Base-by-base conservation (phyloP, 108 stramenopile genomes). In the Pseudonitzschia pungens region DNA sequence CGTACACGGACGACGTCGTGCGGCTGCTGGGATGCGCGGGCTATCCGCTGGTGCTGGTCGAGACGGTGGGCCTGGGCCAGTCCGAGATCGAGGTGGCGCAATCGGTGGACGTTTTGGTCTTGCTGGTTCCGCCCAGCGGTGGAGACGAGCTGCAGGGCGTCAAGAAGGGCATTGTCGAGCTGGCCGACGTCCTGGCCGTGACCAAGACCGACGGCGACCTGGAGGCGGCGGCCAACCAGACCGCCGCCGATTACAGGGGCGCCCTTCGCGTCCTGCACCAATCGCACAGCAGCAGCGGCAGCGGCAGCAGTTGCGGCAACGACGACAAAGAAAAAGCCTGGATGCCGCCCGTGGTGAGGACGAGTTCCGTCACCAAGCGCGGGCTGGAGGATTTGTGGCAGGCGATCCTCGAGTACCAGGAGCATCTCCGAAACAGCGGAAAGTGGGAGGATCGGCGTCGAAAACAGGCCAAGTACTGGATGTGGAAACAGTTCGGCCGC, bases 131-230 rank as follows among this genome's bases (percentile, higher is more conserved):
- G 33, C 99, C 99, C 0, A 97, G 88, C 10, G 95, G 97, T 28
- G 99, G 99, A n/a, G 99, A 99, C 78, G 95, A 87, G 59, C 69
- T 96, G 58, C 96, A 98, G 82, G 97, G 97, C 62, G 84, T 89
- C 22, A 99, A 99, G 71, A 98, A 98, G 68, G 99, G 99, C 18
- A 98, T 99, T 75, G 86, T 99, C 28, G 99, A 99, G 81, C 85
- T 96, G 44, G 97, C 97, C 14, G 95, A 98, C 80, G 78, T 98
- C 29, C 59, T 98, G 32, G 88, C 95, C 5, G 96, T 99, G 26
- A 97, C 97, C 79, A 99, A 99, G 74, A 95, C 96, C 16, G 98
- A 99, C 78, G 98, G 98, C n/a, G 77, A 81, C 27, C 72, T 87
- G 26, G 41, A 84, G n/a, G 42, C 52, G n/a, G 74, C 84, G 14